Base-by-base conservation (phyloP, 768 basidiomycete genomes). In the Agaricus blazei region DNA sequence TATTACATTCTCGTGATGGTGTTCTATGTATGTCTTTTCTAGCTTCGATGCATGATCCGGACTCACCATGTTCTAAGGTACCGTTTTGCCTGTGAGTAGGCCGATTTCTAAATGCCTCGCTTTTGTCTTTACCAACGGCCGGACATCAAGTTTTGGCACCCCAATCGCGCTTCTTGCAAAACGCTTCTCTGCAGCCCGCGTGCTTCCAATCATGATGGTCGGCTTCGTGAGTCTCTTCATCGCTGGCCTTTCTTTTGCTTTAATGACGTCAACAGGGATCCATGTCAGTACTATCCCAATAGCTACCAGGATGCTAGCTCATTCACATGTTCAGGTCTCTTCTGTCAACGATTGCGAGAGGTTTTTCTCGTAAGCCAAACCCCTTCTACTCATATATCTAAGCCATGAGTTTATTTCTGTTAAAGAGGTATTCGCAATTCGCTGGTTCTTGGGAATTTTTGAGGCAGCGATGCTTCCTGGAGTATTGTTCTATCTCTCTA, bases 111-210 rank as follows among this genome's bases (percentile, higher is more conserved):
- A 34, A n/a, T 15, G 9, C 44, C 43, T 29, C 23, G 34, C 9
- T 23, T 0, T 31, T 26, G 43, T 9, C 29, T 14, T 12, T 27
- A 15, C 14, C 45, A 15, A 14, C 44, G 45, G 26, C 26, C 9
- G 19, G 36, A 26, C 11, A 19, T 9, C 41, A 37, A 78, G 77
- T 1, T 77, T 75, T 31, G 79, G 78, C 1, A 79, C 78, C 9
- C 78, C 79, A 0, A 73, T 80, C 15, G 73, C 75, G 42, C 66
- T 81, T 14, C 63, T 79, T n/a, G 77, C 77, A 46, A 79, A 79
- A 60, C 68, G 69, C 57, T 78, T 62, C 54, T 75, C 75, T 51
- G 76, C 78, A 27, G 76, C 77, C 2, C 70, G 74, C 3, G 72
- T 80, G 0, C 65, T 78, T 12, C 75, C 78, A 0, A 54, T 76